These are phyloP conservation scores for Gnetum montanum DNA, from an alignment of 75 land plant genomes.

Conservation along the genomic window DNA sequence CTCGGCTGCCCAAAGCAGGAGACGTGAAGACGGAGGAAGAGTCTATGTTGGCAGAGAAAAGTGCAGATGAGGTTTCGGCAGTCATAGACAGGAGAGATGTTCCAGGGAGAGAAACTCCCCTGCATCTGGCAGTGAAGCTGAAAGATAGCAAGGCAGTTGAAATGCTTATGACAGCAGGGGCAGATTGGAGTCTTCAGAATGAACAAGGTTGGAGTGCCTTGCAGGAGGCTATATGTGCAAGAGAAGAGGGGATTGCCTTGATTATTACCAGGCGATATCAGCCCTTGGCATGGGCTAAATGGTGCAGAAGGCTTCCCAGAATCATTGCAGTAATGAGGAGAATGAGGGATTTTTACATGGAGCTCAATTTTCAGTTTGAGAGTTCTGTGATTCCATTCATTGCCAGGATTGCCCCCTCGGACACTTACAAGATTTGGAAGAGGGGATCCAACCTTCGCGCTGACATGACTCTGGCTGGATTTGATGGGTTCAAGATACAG, in stretches of 20 bases:
- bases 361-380: slow-evolving; percentile 36
- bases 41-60: slow-evolving; percentile 19
- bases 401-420: slow-evolving; percentile 29
- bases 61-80: slow-evolving; percentile 19
- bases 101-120: slow-evolving; percentile 25
- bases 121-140: slow-evolving; percentile 25
- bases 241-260: slow-evolving; percentile 24
- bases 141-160: slow-evolving; percentile 21
- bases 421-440: slow-evolving; percentile 35
- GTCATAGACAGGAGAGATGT: slow-evolving; percentile 29
- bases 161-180: slow-evolving; percentile 33
- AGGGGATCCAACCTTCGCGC: slow-evolving; percentile 28
- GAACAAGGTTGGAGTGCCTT: slow-evolving; percentile 35
- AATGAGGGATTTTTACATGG: no score
- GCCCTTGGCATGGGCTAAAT: slow-evolving; percentile 30
- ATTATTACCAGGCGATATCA: slow-evolving; percentile 38
- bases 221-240: slow-evolving; percentile 28
- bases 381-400: slow-evolving; percentile 43
- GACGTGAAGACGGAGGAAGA: slow-evolving; percentile 33
- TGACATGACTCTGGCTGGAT: slow-evolving; percentile 29
- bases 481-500: slow-evolving; percentile 20
- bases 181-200: slow-evolving; percentile 36
- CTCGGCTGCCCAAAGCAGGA: slow-evolving; percentile 33
- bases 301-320: slow-evolving; percentile 25
- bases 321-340: slow-evolving; percentile 20